Conservation (phyloP, 257 asterid genomes). For the Solanum ossicruentum region DNA sequence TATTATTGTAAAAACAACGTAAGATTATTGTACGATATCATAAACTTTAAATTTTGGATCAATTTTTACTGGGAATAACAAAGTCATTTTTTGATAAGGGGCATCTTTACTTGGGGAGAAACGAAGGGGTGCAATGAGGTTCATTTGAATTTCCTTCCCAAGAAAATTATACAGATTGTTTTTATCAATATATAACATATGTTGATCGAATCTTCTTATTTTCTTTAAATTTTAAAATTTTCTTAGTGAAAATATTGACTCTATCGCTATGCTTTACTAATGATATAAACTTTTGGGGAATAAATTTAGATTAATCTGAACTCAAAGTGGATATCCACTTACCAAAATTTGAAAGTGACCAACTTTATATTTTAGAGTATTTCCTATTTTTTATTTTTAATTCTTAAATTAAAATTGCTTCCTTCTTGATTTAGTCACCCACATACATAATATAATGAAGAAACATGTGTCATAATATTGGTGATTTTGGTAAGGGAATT, state of each 20-base stretch:
- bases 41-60: background rate
- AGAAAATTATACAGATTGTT: background rate
- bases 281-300: too few relatives aligned
- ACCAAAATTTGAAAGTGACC: background rate
- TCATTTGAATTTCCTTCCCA: background rate
- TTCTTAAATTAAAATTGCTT: background rate
- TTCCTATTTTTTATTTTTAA: background rate
- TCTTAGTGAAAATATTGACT: background rate
- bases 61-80: too few relatives aligned
- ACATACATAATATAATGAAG: background rate
- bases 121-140: too few relatives aligned
- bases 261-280: too few relatives aligned
- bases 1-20: background rate
- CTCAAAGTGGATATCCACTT: background rate
- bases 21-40: background rate
- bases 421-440: slow-evolving; percentile 3
- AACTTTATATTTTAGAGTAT: background rate
- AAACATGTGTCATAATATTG: background rate
- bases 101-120: background rate
- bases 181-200: background rate
- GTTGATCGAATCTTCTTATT: too few relatives aligned
- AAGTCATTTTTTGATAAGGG: background rate
- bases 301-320: background rate
- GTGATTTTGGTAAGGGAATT: background rate
- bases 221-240: background rate